A percentile compares a stretch with the other conserved stretches of the same genome.
Evolutionary conservation across 73 alveolate genomes (phyloP).

Genomic region (Durusdinium trenchii): DNA sequence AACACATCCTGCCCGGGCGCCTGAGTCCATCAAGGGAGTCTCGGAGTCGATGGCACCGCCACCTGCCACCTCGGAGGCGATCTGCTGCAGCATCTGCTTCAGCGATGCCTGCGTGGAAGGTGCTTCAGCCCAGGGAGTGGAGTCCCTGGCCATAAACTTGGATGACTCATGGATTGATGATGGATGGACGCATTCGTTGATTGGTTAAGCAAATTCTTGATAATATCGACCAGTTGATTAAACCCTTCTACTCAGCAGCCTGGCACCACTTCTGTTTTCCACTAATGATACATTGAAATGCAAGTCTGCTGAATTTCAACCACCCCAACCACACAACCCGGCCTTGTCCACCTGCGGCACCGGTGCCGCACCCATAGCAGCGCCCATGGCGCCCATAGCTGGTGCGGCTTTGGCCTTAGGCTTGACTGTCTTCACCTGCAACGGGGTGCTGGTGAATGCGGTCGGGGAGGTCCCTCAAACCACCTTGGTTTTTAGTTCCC

Average conservation of each 20-base stretch:
- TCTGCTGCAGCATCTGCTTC: conserved; percentile 83
- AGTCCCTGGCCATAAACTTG: too few relatives aligned
- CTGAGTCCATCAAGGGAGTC: conserved; percentile 93
- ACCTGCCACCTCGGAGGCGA: conserved; percentile 91
- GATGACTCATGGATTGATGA: too few relatives aligned
- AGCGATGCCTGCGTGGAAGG: conserved; percentile 47
- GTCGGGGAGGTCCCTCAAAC: too few relatives aligned
- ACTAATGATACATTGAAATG: background rate
- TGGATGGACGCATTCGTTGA: too few relatives aligned
- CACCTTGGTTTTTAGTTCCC: too few relatives aligned
- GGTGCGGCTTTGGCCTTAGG: conserved; percentile 79
- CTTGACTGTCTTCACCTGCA: conserved; percentile 89
- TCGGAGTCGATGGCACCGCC: conserved; percentile 82
- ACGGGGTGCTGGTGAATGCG: too few relatives aligned
- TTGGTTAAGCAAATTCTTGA: too few relatives aligned
- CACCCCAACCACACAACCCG: background rate
- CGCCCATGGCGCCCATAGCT: background rate
- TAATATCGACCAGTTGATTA: too few relatives aligned
- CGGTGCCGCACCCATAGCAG: conserved; percentile 34
- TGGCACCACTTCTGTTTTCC: background rate
- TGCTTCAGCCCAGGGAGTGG: too few relatives aligned
- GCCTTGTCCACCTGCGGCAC: conserved; percentile 96
- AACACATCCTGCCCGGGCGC: background rate
- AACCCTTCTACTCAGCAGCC: background rate
- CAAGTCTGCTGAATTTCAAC: background rate